Evolutionary conservation across 257 asterid genomes (phyloP).

Genomic region (Salvia hispanica): DNA sequence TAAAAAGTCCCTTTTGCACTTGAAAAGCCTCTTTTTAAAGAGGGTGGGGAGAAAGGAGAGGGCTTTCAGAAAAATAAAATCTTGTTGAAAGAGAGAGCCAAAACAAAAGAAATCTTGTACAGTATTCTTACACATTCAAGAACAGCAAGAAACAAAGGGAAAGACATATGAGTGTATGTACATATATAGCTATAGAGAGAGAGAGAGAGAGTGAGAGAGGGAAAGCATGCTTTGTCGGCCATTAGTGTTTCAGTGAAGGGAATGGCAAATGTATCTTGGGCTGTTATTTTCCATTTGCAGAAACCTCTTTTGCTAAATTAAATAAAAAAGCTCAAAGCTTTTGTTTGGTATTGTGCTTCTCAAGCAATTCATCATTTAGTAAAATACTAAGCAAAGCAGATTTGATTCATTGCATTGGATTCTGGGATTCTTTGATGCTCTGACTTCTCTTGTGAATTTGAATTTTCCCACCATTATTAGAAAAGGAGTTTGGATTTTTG

Average conservation of each 20-base stretch:
- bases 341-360: slow-evolving; percentile 36
- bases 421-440: slow-evolving; percentile 29
- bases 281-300: slow-evolving; percentile 46
- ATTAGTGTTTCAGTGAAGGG: slow-evolving; percentile 67
- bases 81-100: slow-evolving; percentile 43
- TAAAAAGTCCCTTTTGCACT: slow-evolving; percentile 64
- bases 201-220: slow-evolving; percentile 26
- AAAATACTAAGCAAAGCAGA: slow-evolving; percentile 3
- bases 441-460: slow-evolving; percentile 43
- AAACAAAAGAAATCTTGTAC: slow-evolving; percentile 24
- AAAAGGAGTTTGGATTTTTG: slow-evolving; percentile 20
- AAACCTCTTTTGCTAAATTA: slow-evolving; percentile 29
- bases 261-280: slow-evolving; percentile 35
- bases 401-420: slow-evolving; percentile 54
- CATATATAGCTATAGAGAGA: neutral
- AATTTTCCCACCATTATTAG: slow-evolving; percentile 39
- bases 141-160: slow-evolving; percentile 34
- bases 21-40: slow-evolving; percentile 49
- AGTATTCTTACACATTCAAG: slow-evolving; percentile 22
- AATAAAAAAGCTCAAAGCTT: slow-evolving; percentile 26
- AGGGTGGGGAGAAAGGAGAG: slow-evolving; percentile 19
- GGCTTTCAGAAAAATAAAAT: slow-evolving; percentile 35
- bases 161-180: slow-evolving; percentile 13
- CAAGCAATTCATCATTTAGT: slow-evolving; percentile 26
- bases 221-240: slow-evolving; percentile 95